These are phyloP conservation scores for Coprinellus micaceus DNA, from an alignment of 768 basidiomycete genomes.

Conservation along the genomic window DNA sequence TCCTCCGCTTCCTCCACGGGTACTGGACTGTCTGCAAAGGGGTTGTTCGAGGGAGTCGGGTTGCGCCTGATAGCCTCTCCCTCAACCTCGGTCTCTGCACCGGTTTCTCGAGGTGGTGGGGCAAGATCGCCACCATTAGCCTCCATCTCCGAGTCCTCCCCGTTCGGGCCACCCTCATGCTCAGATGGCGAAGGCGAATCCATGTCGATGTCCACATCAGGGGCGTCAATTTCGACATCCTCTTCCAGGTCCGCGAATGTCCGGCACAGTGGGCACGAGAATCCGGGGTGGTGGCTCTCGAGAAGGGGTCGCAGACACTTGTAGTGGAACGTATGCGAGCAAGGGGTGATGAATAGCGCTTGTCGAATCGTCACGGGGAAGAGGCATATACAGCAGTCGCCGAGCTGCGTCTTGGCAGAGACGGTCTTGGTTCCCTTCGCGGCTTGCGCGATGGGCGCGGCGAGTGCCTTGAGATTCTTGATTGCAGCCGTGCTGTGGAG, in stretches of 20 bases:
- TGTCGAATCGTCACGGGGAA: constrained; percentile 93
- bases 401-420: constrained; percentile 28
- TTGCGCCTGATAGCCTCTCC: constrained; percentile 20
- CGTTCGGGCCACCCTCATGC: constrained; percentile 8
- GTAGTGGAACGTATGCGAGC: constrained; percentile 94
- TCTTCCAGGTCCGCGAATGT: constrained; percentile 95
- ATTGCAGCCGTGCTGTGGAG: constrained; percentile 55
- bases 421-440: constrained; percentile 11
- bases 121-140: constrained; percentile 17
- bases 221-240: constrained; percentile 72
- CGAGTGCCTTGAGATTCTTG: constrained; percentile 75
- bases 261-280: constrained; percentile 92
- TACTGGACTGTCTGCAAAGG: constrained; percentile 3
- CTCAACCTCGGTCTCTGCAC: constrained; percentile 39
- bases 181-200: constrained; percentile 20
- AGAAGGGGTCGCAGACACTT: constrained; percentile 94
- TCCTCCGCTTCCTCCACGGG: constrained; percentile 17
- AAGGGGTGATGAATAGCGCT: constrained; percentile 95
- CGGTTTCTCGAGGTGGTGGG: constrained; percentile 20
- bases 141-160: constrained; percentile 11
- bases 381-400: constrained; percentile 89
- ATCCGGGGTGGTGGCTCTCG: constrained; percentile 85
- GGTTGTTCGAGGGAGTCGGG: constrained; percentile 10
- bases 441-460: constrained; percentile 31
- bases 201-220: constrained; percentile 23